Evolutionary conservation across 371 early-diverging fungal genomes (phyloP).

Genomic region (Mortierella sp.): DNA sequence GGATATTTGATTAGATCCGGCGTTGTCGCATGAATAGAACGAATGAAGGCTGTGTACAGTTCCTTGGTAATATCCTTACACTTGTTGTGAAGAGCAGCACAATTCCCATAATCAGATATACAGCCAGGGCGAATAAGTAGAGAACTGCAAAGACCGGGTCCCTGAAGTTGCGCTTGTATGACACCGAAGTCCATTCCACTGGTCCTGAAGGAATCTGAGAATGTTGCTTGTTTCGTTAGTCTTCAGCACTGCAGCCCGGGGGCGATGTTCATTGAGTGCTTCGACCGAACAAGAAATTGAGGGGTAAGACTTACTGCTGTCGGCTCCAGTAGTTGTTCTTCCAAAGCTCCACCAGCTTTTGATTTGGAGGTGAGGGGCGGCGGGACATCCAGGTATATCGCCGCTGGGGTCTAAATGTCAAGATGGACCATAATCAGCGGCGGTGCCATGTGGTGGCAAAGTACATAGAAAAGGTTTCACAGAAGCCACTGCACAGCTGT

Average conservation of each 20-base stretch:
- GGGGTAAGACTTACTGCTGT: constrained; percentile 23
- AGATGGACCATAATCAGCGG: background rate
- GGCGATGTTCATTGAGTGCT: no score
- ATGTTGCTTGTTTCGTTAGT: no score
- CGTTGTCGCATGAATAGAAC: no score
- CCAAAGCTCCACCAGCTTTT: constrained; percentile 30
- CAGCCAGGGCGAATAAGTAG: constrained; percentile 54
- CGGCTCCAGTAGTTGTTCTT: constrained; percentile 43
- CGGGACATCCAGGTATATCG: constrained; percentile 65
- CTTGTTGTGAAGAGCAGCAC: constrained; percentile 63
- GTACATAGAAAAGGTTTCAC: constrained; percentile 19
- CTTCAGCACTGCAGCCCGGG: no score
- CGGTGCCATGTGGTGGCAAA: constrained; percentile 28
- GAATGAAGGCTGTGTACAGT: background rate
- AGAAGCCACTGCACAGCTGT: constrained; percentile 15
- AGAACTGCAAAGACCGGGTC: constrained; percentile 66
- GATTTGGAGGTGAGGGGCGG: constrained; percentile 46
- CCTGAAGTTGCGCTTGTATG: constrained; percentile 61
- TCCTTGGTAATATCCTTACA: constrained; percentile 49
- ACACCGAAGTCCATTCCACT: constrained; percentile 50
- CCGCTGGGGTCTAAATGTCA: constrained; percentile 60
- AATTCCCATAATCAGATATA: constrained; percentile 60
- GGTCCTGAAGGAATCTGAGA: constrained; percentile 46
- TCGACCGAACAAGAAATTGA: no score
- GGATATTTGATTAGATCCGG: background rate